These are phyloP conservation scores for Asparagopsis taxiformis DNA, from an alignment of 31 red algal species.

Conservation along the genomic window DNA sequence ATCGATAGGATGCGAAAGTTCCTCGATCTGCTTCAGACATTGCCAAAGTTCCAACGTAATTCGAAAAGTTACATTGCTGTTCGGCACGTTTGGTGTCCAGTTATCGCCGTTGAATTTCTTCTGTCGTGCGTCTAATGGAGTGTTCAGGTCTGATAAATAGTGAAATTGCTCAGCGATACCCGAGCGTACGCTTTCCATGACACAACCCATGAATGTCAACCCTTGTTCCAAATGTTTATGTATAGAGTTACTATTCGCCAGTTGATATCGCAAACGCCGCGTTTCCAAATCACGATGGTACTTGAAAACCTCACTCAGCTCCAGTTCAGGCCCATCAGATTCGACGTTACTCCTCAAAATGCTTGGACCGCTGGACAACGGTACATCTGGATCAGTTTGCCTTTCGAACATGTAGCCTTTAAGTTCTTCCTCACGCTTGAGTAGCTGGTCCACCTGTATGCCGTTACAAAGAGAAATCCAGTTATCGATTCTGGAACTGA, in stretches of 20 bases:
- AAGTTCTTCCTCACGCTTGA: constrained; percentile 4
- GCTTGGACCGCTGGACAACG: not conserved
- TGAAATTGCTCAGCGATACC: constrained; percentile 35
- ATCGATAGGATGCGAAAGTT: constrained; percentile 12
- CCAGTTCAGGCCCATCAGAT: not conserved
- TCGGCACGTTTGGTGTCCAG: not conserved
- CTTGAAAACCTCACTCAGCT: constrained; percentile 7
- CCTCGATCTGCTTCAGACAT: not conserved
- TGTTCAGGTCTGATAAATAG: not conserved
- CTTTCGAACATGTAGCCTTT: not conserved
- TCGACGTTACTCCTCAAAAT: not conserved
- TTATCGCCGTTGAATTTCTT: not conserved
- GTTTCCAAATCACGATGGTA: constrained; percentile 38
- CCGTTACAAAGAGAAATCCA: constrained; percentile 41
- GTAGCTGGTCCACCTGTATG: constrained; percentile 28
- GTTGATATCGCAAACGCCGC: constrained; percentile 47
- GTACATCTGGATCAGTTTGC: not conserved
- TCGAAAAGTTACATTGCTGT: not conserved
- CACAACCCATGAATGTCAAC: constrained; percentile 68
- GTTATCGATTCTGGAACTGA: constrained; percentile 69
- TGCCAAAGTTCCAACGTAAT: constrained; percentile 6
- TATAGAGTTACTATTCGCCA: constrained; percentile 22
- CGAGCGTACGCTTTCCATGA: constrained; percentile 59
- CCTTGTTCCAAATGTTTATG: constrained; percentile 45
- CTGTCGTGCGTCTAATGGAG: not conserved